Percentiles rank a stretch among this genome's conserved stretches.
Conservation (phyloP, 164 flowering plant genomes). For the Tetrastigma voinierianum region DNA sequence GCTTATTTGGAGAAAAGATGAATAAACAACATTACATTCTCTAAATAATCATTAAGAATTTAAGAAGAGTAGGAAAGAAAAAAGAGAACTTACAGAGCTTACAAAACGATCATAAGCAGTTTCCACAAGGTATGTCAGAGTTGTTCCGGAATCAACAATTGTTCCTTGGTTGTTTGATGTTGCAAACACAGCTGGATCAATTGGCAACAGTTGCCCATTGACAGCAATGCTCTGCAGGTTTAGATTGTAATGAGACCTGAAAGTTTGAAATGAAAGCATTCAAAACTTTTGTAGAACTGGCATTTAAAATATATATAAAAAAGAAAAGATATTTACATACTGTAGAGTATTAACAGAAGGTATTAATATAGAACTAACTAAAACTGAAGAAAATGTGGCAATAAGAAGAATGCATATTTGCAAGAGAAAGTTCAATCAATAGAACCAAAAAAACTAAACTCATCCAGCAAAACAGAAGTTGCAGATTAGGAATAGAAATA, state of each 20-base stretch:
- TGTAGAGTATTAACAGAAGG: no score
- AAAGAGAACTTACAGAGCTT: conserved; percentile 42
- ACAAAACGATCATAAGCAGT: conserved; percentile 68
- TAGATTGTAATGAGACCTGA: conserved; percentile 71
- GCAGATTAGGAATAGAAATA: no score
- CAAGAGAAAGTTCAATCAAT: no score
- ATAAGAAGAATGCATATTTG: no score
- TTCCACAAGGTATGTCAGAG: conserved; percentile 61
- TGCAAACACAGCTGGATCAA: conserved; percentile 51
- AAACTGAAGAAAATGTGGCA: no score
- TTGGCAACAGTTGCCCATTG: conserved; percentile 52
- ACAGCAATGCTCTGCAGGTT: conserved; percentile 60
- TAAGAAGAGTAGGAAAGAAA: neutral
- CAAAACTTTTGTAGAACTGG: neutral
- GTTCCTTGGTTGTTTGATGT: conserved; percentile 57
- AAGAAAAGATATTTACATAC: neutral
- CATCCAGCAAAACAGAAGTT: no score
- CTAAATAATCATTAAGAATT: no score
- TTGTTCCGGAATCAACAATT: conserved; percentile 70
- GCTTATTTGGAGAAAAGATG: no score
- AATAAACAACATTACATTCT: no score
- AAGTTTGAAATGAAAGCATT: conserved; percentile 14
- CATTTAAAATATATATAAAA: no score
- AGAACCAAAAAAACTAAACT: no score
- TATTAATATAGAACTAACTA: no score